Base-by-base conservation (phyloP, 2,329 filamentous ascomycete species). In the Neonectria coccinea region DNA sequence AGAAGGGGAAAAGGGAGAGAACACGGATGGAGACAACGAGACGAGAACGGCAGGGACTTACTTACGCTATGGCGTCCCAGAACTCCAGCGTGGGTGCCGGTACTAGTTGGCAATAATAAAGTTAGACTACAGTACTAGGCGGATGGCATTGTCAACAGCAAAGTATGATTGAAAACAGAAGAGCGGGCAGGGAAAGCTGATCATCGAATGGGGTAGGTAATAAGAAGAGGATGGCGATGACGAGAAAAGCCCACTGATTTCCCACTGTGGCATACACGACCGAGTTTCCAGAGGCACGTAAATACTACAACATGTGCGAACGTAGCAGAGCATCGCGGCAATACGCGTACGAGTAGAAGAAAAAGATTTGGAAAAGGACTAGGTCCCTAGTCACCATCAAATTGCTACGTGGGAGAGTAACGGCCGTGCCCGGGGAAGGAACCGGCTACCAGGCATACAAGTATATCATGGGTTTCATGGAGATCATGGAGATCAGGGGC, bases 1-100 rank as follows among this genome's bases (percentile, higher is more conserved):
- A 29, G 36, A 55, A 56, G 60, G 60, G 54, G 44, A 62, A 45
- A 55, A 54, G 60, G 59, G 42, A 18, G 39, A 62, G 50, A 53
- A 22, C 22, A 22, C 3, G 22, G 22, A 22, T 22, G 36, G 39
- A 33, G 10, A 48, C 33, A 10, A 50, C 33, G 29, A 50, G 45
- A 5, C 31, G 20, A 47, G 41, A 41, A 33, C 50, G 33, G 48
- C 42, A 29, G 18, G 18, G 42, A 45, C 55, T 18, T 18, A 48
- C 42, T 18, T 18, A 54, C 42, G 51, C 31, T 22, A 45, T 27
- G 31, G 54, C 41, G 48, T 33, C 47, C 41, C 31, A n/a, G 53
- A 54, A 47, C 59, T 57, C 25, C 27, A 53, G 22, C 29, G 22
- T 39, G 48, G 20, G 16, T 41, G 16, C 36, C 31, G 39, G 59